Evolutionary conservation across 345 rosid species (phyloP), one percentile per base, ranked within the genome.

Genomic region (Hibiscus syriacus): DNA sequence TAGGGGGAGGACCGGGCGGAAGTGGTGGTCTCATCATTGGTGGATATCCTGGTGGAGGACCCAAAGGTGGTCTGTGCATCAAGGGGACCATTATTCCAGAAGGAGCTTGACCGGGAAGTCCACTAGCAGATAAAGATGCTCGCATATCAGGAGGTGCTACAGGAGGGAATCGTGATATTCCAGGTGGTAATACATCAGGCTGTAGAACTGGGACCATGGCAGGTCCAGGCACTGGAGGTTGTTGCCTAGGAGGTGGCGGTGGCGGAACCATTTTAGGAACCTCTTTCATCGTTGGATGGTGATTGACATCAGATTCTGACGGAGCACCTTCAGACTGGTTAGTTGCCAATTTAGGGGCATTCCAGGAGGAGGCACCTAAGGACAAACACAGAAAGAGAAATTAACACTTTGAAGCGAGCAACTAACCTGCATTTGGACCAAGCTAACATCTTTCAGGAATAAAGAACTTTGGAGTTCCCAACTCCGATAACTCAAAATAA

Each of bases 11-110:
- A 52, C 99, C 98, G 3, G 99, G 97, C 45, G 96, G 99, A 72
- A 91, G 92, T 0, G 99, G 99, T 23, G 98, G 97, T 67, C 92
- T 89, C 96, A 94, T 82, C 96, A 89, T 84, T 22, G 88, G 86
- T 17, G 97, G 94, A 19, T 83, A 92, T 65, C 95, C 97, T 55
- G 92, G 92, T 14, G 89, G 94, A 36, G 81, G 92, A 69, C 96
- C 90, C 84, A 81, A 86, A 20, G 96, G 96, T 76, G 92, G 97
- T 73, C 91, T 84, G 39, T 91, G 86, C 48, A 89, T 70, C 27
- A 89, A 55, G 13, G 97, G 92, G 60, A 81, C 84, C 84, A 83
- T 73, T 81, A 86, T 74, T 68, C 92, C 99, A 27, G 91, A 82
- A 43, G 79, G 80, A 60, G 84, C 76, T 70, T 79, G 90, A 23